Evolutionary conservation across 352 stramenopile genomes (phyloP).

Genomic region (Achlya hypogyna): DNA sequence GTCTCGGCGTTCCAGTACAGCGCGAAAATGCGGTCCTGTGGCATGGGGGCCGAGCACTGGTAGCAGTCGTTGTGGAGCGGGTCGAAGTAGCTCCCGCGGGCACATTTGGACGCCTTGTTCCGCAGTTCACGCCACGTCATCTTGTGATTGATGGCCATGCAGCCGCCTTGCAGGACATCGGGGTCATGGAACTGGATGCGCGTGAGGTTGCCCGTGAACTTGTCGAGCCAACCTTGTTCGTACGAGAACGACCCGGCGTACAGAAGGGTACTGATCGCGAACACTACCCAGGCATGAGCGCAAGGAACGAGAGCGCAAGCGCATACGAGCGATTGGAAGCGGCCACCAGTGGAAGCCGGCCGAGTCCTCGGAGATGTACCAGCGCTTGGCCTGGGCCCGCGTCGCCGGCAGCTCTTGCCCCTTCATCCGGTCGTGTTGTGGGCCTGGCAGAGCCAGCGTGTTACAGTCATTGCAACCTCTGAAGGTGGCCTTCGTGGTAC

Average conservation of each 20-base stretch:
- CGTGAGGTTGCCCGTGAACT: neutral
- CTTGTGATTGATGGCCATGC: slow-evolving; percentile 2
- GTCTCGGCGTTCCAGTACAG: neutral
- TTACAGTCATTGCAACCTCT: neutral
- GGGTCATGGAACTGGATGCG: slow-evolving; percentile 3
- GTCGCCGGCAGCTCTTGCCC: neutral
- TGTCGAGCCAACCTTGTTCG: slow-evolving; percentile 5
- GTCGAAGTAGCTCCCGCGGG: neutral
- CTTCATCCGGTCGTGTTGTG: neutral
- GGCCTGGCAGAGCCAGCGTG: neutral
- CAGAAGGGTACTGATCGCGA: neutral
- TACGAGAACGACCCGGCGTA: neutral
- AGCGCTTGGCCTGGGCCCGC: neutral
- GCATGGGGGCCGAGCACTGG: neutral
- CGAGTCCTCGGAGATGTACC: slow-evolving; percentile 2
- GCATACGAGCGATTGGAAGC: neutral
- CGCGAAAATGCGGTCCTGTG: neutral
- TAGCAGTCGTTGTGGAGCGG: slow-evolving; percentile 2
- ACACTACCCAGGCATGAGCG: neutral
- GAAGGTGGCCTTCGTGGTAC: too few relatives aligned
- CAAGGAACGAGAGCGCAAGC: neutral
- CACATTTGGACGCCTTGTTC: neutral
- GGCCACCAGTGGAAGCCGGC: slow-evolving; percentile 13
- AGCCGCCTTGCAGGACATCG: neutral
- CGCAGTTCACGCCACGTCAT: slow-evolving; percentile 11